Percentiles rank a stretch among this genome's conserved stretches.
Evolutionary conservation across 495 filamentous ascomycete genomes (phyloP).

Genomic region (Xylaria longipes): DNA sequence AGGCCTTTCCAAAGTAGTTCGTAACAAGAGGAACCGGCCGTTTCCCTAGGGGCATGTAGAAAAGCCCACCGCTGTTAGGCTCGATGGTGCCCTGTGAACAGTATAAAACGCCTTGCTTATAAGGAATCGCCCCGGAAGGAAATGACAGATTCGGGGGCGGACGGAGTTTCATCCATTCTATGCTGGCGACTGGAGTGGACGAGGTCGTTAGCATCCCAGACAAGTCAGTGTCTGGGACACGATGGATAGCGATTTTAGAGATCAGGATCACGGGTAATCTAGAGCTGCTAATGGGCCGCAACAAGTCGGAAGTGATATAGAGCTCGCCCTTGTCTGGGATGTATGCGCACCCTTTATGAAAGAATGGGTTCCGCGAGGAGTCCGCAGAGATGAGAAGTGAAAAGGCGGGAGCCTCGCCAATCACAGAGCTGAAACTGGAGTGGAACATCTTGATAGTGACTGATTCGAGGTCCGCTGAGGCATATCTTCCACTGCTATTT

Average conservation of each 20-base stretch:
- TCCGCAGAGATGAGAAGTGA: constrained; percentile 48
- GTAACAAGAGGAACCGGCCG: constrained; percentile 47
- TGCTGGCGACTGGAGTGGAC: constrained; percentile 22
- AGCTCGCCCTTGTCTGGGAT: constrained; percentile 47
- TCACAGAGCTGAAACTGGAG: constrained; percentile 28
- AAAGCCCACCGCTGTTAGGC: constrained; percentile 56
- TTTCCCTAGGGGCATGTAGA: constrained; percentile 50
- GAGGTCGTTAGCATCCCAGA: neutral
- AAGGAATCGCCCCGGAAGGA: constrained; percentile 57
- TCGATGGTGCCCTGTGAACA: constrained; percentile 60
- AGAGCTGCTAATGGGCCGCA: constrained; percentile 47
- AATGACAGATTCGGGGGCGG: constrained; percentile 56
- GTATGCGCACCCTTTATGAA: constrained; percentile 68
- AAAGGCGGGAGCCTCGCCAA: constrained; percentile 31
- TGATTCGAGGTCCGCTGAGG: constrained; percentile 12
- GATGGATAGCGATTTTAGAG: constrained; percentile 44
- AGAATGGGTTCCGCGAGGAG: constrained; percentile 52
- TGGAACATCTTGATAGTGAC: constrained; percentile 37
- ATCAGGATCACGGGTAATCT: constrained; percentile 50
- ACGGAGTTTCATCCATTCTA: constrained; percentile 54
- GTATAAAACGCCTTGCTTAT: constrained; percentile 43
- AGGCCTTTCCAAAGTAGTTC: constrained; percentile 49
- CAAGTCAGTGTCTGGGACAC: constrained; percentile 25
- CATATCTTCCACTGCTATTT: constrained; percentile 5
- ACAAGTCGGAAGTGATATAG: constrained; percentile 65